phyloP scores from a whole-genome alignment of 2,329 filamentous ascomycete genomes.

The Exophiala xenobiotica region DNA sequence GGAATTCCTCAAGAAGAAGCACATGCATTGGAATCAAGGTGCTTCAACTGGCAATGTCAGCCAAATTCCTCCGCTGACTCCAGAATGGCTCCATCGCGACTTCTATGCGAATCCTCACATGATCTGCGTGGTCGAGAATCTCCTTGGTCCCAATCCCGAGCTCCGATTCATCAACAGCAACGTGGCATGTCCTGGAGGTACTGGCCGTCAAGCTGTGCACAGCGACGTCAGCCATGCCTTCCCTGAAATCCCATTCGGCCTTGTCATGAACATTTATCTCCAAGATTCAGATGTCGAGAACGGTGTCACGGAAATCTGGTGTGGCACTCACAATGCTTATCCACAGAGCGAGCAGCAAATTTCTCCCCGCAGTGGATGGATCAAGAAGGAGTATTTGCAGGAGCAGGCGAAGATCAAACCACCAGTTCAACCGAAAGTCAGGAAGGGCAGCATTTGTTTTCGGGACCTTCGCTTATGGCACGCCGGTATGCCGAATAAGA shows the following conservation, averaged over 20 bases:
- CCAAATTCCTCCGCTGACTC: slow-evolving; percentile 39
- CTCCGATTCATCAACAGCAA: slow-evolving; percentile 42
- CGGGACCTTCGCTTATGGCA: slow-evolving; percentile 64
- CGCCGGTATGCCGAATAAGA: slow-evolving; percentile 60
- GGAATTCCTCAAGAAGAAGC: slow-evolving; percentile 32
- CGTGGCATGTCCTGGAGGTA: slow-evolving; percentile 39
- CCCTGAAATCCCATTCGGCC: slow-evolving; percentile 47
- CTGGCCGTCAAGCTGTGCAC: slow-evolving; percentile 42
- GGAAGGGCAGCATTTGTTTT: slow-evolving; percentile 56
- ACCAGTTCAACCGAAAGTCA: slow-evolving; percentile 42
- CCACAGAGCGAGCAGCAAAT: slow-evolving; percentile 37
- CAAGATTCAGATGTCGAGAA: slow-evolving; percentile 46
- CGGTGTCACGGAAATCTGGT: slow-evolving; percentile 53
- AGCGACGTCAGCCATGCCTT: slow-evolving; percentile 48
- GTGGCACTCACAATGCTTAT: slow-evolving; percentile 46
- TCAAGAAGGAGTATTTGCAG: slow-evolving; percentile 37
- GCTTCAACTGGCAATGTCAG: slow-evolving; percentile 40
- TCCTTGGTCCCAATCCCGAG: slow-evolving; percentile 40
- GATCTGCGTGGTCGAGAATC: slow-evolving; percentile 32
- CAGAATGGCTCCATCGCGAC: slow-evolving; percentile 38
- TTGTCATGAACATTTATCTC: slow-evolving; percentile 49
- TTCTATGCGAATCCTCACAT: slow-evolving; percentile 41
- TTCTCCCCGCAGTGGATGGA: slow-evolving; percentile 35
- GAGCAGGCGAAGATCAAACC: slow-evolving; percentile 34
- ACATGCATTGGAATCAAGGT: slow-evolving; percentile 34